Base-by-base conservation (phyloP, 768 basidiomycete genomes). In the Leucogyrophana mollusca region DNA sequence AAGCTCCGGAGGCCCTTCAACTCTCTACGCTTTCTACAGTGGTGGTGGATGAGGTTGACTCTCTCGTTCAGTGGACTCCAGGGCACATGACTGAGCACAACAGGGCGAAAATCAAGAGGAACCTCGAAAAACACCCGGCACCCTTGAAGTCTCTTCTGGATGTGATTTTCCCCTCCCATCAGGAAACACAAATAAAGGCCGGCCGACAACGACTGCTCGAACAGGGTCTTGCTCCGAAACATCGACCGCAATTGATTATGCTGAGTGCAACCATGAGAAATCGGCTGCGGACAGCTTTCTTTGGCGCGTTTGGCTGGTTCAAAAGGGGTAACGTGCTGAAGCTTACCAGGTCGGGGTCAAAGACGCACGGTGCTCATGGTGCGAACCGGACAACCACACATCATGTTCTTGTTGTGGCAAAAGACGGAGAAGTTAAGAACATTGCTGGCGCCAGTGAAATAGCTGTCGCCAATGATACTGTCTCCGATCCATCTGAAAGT, bases 1-100 rank as follows among this genome's bases (percentile, higher is more conserved):
- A 62, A 43, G 73, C 79, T 37, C 55, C 71, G 1, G 55, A 66
- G 16, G 72, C 67, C 11, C 60, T 87, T 16, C 70, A 72, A 43
- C 50, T 86, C 39, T 54, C 61, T 5, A 65, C 62, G 40, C 64
- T 87, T 42, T 76, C 76, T 11, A 77, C 74, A 2, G 73, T 90
- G 38, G 80, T 82, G 27, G 80, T 90, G 45, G 88, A 90, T 52
- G 88, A 90, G 59, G 83, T 80, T 38, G 89, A 90, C 56, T 85
- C 82, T 60, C 67, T 90, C 33, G 69, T 91, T 44, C 78, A 77
- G 48, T 77, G 73, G 2, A 64, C 74, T 4, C 76, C 83, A 16
- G 61, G 58, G 48, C 72, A 68, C 47, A 63, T 64, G 61, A 35
- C 69, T 52, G 56, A 73, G 58, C 58, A 69, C 24, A 72, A 64